phyloP scores from a whole-genome alignment of 2,329 filamentous ascomycete genomes.

The Cladosporium sp. region DNA sequence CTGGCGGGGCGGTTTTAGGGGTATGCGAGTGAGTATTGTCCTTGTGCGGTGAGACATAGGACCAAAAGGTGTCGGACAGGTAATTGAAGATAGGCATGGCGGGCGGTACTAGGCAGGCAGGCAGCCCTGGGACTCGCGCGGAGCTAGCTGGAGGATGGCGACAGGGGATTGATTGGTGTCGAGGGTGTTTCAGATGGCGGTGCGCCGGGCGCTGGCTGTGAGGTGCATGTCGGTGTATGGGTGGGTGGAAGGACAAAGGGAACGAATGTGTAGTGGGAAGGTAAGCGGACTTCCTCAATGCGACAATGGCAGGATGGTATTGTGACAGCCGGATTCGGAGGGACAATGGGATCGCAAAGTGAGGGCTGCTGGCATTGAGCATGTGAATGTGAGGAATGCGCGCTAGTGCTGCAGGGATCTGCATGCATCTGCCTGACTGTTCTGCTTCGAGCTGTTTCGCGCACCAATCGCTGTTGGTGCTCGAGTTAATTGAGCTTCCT shows the following conservation, averaged over 20 bases:
- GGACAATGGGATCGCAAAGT: neutral
- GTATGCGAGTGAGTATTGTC: conserved; percentile 34
- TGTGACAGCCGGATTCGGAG: neutral
- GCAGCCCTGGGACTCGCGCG: conserved; percentile 12
- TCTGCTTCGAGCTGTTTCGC: neutral
- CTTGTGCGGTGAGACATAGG: conserved; percentile 47
- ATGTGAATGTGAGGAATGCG: conserved; percentile 11
- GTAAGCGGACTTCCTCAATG: neutral
- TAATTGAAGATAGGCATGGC: conserved; percentile 27
- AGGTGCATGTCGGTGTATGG: neutral
- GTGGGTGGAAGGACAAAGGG: neutral
- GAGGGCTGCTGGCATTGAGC: neutral
- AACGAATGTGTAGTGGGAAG: neutral
- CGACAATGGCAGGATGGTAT: neutral
- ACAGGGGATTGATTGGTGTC: conserved; percentile 12
- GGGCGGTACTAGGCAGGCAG: neutral
- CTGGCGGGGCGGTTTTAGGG: conserved; percentile 23
- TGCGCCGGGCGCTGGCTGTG: neutral
- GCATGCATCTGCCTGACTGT: neutral
- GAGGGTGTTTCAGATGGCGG: conserved; percentile 3
- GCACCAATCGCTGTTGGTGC: neutral
- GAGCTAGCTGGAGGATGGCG: conserved; percentile 8
- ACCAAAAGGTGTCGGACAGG: conserved; percentile 44
- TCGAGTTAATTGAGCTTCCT: neutral
- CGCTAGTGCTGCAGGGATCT: conserved; percentile 12